Conservation (phyloP, 2,329 filamentous ascomycete genomes). For the Proliferodiscus dingleyae region DNA sequence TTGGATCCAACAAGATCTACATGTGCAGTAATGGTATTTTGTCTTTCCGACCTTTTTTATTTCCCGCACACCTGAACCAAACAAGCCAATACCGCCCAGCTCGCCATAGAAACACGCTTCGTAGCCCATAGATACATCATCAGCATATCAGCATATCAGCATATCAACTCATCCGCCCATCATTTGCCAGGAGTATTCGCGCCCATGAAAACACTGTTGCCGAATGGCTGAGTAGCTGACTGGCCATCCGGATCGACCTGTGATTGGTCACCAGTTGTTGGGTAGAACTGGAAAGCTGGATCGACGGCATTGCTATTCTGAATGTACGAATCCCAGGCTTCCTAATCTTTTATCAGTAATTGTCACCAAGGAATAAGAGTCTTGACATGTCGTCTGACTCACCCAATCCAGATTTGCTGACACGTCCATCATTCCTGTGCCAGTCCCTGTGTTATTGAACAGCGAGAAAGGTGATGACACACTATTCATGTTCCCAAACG, state of each 20-base stretch:
- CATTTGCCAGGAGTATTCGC: constrained; percentile 30
- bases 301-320: constrained; percentile 45
- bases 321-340: constrained; percentile 66
- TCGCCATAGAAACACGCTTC: background rate
- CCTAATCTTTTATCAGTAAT: constrained; percentile 39
- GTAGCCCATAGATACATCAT: background rate
- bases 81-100: too few species aligned
- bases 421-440: constrained; percentile 46
- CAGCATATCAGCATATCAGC: background rate
- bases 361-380: constrained; percentile 4
- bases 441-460: constrained; percentile 40
- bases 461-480: constrained; percentile 45
- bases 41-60: too few species aligned
- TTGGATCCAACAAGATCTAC: too few species aligned
- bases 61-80: too few species aligned
- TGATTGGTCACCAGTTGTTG: constrained; percentile 19
- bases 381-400: too few species aligned
- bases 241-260: constrained; percentile 14
- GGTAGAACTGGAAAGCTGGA: constrained; percentile 29
- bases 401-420: constrained; percentile 60
- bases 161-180: constrained; percentile 1
- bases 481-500: constrained; percentile 21
- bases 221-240: constrained; percentile 19
- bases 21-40: too few species aligned
- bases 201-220: constrained; percentile 32